Evolutionary conservation across 805 yeast genomes (phyloP).

Genomic region (Ogataea ramenticola): DNA sequence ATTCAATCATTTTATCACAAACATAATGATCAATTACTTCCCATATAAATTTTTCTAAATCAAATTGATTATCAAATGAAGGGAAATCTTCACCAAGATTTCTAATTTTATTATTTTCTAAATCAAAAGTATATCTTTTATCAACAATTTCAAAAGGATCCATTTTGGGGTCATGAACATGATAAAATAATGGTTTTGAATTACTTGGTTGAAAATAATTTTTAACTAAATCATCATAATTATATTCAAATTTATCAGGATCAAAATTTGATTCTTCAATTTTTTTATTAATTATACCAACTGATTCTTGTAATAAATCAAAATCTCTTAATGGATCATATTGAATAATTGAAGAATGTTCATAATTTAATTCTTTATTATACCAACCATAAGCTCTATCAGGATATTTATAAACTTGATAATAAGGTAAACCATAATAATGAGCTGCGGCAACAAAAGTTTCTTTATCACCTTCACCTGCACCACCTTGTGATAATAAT

Average conservation of each 20-base stretch:
- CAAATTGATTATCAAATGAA: constrained; percentile 16
- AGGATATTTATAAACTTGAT: constrained; percentile 41
- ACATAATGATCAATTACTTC: constrained; percentile 24
- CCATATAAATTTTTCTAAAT: constrained; percentile 27
- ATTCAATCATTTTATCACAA: constrained; percentile 19
- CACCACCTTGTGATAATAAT: constrained; percentile 50
- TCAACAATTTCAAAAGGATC: constrained; percentile 38
- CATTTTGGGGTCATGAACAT: constrained; percentile 49
- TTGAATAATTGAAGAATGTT: constrained; percentile 28
- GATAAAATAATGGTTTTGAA: constrained; percentile 29
- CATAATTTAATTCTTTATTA: constrained; percentile 22
- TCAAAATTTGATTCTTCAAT: constrained; percentile 14
- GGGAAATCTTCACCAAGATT: constrained; percentile 29
- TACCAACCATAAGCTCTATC: constrained; percentile 28
- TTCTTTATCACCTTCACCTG: constrained; percentile 77
- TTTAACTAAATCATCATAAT: constrained; percentile 20
- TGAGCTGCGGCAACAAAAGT: constrained; percentile 68
- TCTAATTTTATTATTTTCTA: constrained; percentile 23
- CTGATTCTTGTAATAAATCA: constrained; percentile 18
- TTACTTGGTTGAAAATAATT: constrained; percentile 20
- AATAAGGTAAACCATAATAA: constrained; percentile 39
- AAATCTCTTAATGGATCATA: constrained; percentile 27
- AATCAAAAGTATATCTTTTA: constrained; percentile 20
- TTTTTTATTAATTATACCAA: constrained; percentile 12
- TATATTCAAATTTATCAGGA: constrained; percentile 15